These are phyloP conservation scores for Rhizodiscina lignyota DNA, from an alignment of 495 filamentous ascomycete species.

Conservation along the genomic window DNA sequence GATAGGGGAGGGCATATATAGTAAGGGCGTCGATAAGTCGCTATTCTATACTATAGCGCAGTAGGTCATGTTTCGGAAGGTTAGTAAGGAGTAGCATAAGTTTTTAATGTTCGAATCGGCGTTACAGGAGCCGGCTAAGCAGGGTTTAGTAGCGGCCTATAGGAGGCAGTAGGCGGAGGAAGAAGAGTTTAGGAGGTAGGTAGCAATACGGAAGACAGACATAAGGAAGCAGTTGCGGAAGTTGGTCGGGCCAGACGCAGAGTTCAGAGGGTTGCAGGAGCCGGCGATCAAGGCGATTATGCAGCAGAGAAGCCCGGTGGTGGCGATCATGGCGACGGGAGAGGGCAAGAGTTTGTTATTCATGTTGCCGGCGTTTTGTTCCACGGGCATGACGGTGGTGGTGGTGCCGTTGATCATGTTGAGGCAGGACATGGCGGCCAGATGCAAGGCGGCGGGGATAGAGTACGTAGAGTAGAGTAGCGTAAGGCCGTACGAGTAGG, in stretches of 20 bases:
- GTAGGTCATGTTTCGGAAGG: not conserved
- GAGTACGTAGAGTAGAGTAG: constrained; percentile 9
- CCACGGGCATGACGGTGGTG: constrained; percentile 6
- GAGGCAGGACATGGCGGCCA: constrained; percentile 4
- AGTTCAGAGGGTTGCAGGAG: constrained; percentile 3
- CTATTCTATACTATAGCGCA: not conserved
- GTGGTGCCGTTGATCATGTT: constrained; percentile 12
- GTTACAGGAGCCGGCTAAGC: not conserved
- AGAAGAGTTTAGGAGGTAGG: constrained; percentile 1
- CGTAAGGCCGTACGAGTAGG: constrained; percentile 5
- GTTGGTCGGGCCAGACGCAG: constrained; percentile 5
- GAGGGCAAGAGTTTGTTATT: constrained; percentile 15
- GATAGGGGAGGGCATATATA: not conserved
- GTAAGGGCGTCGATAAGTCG: not conserved
- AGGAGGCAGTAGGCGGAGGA: constrained; percentile 1
- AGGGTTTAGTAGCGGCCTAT: too few relatives aligned
- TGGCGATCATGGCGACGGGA: constrained; percentile 11
- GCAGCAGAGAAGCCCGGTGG: constrained; percentile 4
- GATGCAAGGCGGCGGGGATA: constrained; percentile 6
- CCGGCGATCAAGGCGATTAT: constrained; percentile 5
- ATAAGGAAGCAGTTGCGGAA: constrained; percentile 6
- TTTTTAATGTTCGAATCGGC: constrained; percentile 1
- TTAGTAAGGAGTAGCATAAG: constrained; percentile 1
- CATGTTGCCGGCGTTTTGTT: constrained; percentile 10
- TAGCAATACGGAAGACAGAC: constrained; percentile 3